A percentile compares a stretch with the other conserved stretches of the same genome.
Conservation (phyloP, 495 filamentous ascomycete species). For the Penicillium dipodomyicola region DNA sequence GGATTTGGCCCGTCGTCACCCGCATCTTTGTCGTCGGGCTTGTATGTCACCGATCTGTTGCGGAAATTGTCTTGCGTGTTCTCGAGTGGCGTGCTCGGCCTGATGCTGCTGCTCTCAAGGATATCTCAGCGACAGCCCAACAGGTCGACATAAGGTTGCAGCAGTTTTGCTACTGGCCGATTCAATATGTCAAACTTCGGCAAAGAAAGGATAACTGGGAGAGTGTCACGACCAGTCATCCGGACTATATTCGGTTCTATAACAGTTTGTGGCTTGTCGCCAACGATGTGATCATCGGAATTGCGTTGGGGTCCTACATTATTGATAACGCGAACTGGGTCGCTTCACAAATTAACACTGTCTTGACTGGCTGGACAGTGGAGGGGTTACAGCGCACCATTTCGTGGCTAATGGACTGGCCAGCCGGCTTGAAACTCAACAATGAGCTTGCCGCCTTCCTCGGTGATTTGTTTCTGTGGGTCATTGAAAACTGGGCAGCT, state of each 20-base stretch:
- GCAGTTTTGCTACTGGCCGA: slow-evolving; percentile 99
- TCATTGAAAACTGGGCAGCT: slow-evolving; percentile 95
- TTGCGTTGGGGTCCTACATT: slow-evolving; percentile 93
- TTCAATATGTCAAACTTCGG: slow-evolving; percentile 89
- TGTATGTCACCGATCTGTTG: slow-evolving; percentile 75
- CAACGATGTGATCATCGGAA: slow-evolving; percentile 98
- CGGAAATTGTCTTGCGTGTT: slow-evolving; percentile 74
- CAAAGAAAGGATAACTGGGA: slow-evolving; percentile 90
- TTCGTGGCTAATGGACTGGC: slow-evolving; percentile 93
- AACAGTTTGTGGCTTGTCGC: slow-evolving; percentile 98
- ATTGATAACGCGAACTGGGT: slow-evolving; percentile 91
- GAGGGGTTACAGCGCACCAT: slow-evolving; percentile 87
- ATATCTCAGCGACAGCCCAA: slow-evolving; percentile 96
- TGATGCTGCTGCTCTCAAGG: slow-evolving; percentile 82
- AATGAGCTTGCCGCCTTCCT: slow-evolving; percentile 91
- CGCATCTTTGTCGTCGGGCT: slow-evolving; percentile 71
- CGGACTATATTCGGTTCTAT: slow-evolving; percentile 98
- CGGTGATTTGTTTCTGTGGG: slow-evolving; percentile 94
- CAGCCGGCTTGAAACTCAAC: slow-evolving; percentile 97
- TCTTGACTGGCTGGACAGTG: slow-evolving; percentile 81
- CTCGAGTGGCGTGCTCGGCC: slow-evolving; percentile 86
- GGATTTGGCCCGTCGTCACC: slow-evolving; percentile 75
- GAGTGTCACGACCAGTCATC: slow-evolving; percentile 90
- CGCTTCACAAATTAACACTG: slow-evolving; percentile 72
- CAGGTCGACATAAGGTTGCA: slow-evolving; percentile 97